Conservation (phyloP, 495 filamentous ascomycete genomes). For the Penicillium mononematosum region DNA sequence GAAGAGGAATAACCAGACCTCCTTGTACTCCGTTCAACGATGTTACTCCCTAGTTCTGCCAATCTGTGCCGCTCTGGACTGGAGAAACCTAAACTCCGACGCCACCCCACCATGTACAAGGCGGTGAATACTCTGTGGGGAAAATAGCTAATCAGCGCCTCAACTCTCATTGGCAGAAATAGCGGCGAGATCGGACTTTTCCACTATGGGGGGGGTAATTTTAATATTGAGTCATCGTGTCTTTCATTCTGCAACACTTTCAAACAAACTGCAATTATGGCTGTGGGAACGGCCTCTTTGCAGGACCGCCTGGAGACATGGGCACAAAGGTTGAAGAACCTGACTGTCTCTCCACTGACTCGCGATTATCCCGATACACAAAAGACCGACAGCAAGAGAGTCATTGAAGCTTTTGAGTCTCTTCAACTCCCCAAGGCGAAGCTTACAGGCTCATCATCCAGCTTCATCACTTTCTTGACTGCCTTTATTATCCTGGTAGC, state of each 20-base stretch:
- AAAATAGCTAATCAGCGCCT: constrained; percentile 21
- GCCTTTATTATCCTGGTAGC: constrained; percentile 50
- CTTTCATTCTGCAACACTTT: constrained; percentile 18
- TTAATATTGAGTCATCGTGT: constrained; percentile 24
- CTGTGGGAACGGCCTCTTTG: constrained; percentile 35
- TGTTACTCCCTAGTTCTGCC: neutral
- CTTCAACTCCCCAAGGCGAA: constrained; percentile 41
- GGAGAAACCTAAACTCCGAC: neutral
- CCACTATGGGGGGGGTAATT: constrained; percentile 11
- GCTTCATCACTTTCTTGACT: constrained; percentile 47
- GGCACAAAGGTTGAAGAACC: constrained; percentile 47
- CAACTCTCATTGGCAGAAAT: constrained; percentile 1
- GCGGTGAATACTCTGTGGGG: constrained; percentile 22
- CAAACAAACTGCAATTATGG: constrained; percentile 37
- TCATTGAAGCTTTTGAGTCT: constrained; percentile 52
- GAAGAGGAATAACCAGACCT: too few species aligned
- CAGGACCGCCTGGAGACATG: constrained; percentile 50
- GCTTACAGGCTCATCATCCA: constrained; percentile 39
- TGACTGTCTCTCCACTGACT: constrained; percentile 51
- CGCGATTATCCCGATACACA: constrained; percentile 49
- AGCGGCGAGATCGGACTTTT: constrained; percentile 31
- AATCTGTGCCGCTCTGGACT: neutral
- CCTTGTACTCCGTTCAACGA: neutral
- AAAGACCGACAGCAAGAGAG: constrained; percentile 38
- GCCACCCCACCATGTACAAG: constrained; percentile 2